Base-by-base conservation (phyloP, 257 asterid species). In the Linaria vulgaris region DNA sequence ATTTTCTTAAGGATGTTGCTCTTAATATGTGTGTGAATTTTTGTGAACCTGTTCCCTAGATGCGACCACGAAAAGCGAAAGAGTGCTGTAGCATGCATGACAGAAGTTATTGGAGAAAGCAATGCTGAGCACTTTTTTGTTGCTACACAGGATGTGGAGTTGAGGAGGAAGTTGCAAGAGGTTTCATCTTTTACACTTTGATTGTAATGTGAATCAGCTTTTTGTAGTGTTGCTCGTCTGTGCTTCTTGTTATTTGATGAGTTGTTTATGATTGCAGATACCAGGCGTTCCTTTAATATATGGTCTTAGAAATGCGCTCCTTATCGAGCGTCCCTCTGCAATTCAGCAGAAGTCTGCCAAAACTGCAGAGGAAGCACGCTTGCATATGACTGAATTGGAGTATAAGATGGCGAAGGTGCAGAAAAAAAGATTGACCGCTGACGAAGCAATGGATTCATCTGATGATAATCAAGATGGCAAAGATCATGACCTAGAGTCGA, bases 141-240 rank as follows among this genome's bases (percentile, higher is more conserved):
- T 72, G 96, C 94, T 61, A 80, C 97, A 9, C 99, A 89, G 74
- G 99, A 92, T 75, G 88, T 86, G 15, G 94, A 81, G 66, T 72
- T 89, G 64, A 79, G 97, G 71, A 79, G 74, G 71, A 76, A 74
- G 74, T 75, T 89, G 31, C 88, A 83, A 65, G 83, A 89, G 99
- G 99, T 91, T 66, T 27, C 6, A 49, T 19, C 34, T 47, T 64
- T 30, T 17, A 17, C 31, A 61, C 16, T 44, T 15, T 37, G 7
- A 39, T 49, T 13, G 30, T 4, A 22, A 9, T 48, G 24, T 43
- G 9, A 62, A 34, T 46, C n/a, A 17, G 5, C 43, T 39, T 38
- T 14, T 25, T 27, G 5, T 13, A 0, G 9, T 34, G 41, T 7
- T 34, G 41, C 59, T 47, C 25, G 20, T 67, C 20, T 59, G 10